Evolutionary conservation across 2,329 filamentous ascomycete species (phyloP).

Genomic region (Periconia digitata): DNA sequence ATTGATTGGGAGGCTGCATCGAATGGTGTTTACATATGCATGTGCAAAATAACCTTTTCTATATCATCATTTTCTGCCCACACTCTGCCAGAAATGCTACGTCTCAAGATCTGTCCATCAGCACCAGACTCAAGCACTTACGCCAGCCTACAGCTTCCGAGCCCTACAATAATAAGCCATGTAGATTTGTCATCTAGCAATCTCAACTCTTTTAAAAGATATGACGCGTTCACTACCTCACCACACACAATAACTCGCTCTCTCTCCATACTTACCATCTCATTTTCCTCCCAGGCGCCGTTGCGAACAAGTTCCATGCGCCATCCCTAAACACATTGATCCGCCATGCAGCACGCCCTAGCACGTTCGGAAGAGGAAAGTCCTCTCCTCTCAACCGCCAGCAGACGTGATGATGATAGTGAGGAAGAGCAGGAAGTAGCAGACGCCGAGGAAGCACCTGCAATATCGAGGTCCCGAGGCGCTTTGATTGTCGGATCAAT

Average conservation of each 20-base stretch:
- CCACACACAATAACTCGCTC: neutral
- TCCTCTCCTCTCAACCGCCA: slow-evolving; percentile 24
- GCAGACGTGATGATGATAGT: neutral
- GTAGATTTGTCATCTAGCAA: neutral
- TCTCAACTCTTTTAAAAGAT: neutral
- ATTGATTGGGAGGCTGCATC: no score
- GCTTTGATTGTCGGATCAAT: slow-evolving; percentile 55
- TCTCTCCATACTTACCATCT: neutral
- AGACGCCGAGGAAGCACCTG: slow-evolving; percentile 17
- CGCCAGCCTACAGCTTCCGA: no score
- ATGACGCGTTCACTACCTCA: neutral
- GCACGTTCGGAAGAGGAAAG: slow-evolving; percentile 23
- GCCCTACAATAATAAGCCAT: neutral
- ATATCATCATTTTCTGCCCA: no score
- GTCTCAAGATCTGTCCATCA: no score
- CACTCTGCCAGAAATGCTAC: no score
- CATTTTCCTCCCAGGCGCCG: neutral
- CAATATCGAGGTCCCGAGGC: slow-evolving; percentile 31
- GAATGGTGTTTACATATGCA: no score
- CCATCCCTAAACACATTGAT: neutral
- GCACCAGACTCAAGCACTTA: no score
- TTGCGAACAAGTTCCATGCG: neutral
- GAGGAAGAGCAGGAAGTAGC: slow-evolving; percentile 15
- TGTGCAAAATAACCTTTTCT: no score
- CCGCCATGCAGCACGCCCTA: slow-evolving; percentile 14